Evolutionary conservation across 148 eudicot genomes (phyloP), one percentile per base, ranked within the genome.

Genomic region (Camellia lanceoleosa): DNA sequence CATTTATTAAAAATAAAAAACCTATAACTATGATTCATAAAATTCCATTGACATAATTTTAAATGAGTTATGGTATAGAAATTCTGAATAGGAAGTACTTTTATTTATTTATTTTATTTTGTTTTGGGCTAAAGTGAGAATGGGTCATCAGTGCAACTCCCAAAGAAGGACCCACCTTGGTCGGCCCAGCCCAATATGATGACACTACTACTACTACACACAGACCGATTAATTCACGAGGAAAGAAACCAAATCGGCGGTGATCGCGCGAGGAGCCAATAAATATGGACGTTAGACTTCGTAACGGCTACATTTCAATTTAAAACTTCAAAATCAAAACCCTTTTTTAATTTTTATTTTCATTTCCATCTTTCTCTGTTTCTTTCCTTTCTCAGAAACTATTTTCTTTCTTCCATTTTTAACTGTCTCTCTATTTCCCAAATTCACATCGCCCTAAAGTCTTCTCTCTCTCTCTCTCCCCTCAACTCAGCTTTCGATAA

Each of bases 261-360:
- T 71, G 58, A 71, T 30, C 38, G 38, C 38, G 38, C 38, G 38
- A 30, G 38, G 38, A 30, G 38, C 1, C 38, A 30, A 23, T 15
- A 64, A 51, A 30, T 77, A 77, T 14, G 11, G 63, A 77, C 80
- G 73, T 77, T 77, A 1, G 74, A 67, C 52, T 42, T 68, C 23
- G 55, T 80, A 74, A 74, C 83, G 78, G 73, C 79, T 80, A 74
- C 41, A 80, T 55, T 74, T 68, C 10, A 20, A 60, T 64, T n/a
- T 67, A 66, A 56, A 74, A 63, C 62, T 73, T 58, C 52, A 1
- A 55, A 51, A 41, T 64, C 55, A 60, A 78, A 52, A 63, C 30
- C 12, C 0, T 23, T 23, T n/a, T 23, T 23, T 23, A 23, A 23
- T n/a, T 9, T 47, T 46, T 41, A 59, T 56, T 55, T 30, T 42